Percentiles rank a stretch among this genome's conserved stretches.
Evolutionary conservation across 371 early-diverging fungal genomes (phyloP).

Genomic region (Saksenaea oblongispora): DNA sequence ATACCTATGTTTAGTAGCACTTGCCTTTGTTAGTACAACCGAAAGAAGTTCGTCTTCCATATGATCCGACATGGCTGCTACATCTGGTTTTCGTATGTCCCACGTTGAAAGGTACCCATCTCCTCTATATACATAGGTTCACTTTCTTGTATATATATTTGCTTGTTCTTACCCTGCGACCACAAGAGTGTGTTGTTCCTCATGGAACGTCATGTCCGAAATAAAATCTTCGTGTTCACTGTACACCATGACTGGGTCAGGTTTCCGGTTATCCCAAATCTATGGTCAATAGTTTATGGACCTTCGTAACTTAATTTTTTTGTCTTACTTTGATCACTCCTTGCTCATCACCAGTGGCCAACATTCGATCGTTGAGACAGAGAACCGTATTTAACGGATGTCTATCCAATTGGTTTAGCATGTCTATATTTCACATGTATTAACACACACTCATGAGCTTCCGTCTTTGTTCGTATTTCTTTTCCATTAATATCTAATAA

Average conservation of each 20-base stretch:
- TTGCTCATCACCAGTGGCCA: slow-evolving; percentile 91
- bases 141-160: neutral
- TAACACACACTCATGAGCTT: slow-evolving; percentile 72
- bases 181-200: slow-evolving; percentile 68
- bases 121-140: slow-evolving; percentile 56
- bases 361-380: slow-evolving; percentile 63
- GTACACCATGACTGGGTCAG: slow-evolving; percentile 68
- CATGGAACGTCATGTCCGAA: slow-evolving; percentile 74
- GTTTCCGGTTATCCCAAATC: slow-evolving; percentile 86
- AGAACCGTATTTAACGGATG: slow-evolving; percentile 74
- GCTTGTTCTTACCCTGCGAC: slow-evolving; percentile 53
- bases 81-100: slow-evolving; percentile 83
- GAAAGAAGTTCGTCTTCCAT: slow-evolving; percentile 93
- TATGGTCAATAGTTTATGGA: slow-evolving; percentile 8
- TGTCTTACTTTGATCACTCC: slow-evolving; percentile 80
- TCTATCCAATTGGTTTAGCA: slow-evolving; percentile 27
- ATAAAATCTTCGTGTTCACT: slow-evolving; percentile 87
- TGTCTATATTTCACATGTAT: neutral
- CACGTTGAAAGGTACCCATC: slow-evolving; percentile 90
- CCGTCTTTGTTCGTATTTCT: slow-evolving; percentile 55
- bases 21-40: slow-evolving; percentile 69
- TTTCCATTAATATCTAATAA: slow-evolving; percentile 75
- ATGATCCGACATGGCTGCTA: slow-evolving; percentile 81
- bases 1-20: neutral
- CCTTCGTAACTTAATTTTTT: neutral